A percentile compares a stretch with the other conserved stretches of the same genome.
Evolutionary conservation across 2,329 filamentous ascomycete genomes (phyloP).

Genomic region (Colletotrichum tamarilloi): DNA sequence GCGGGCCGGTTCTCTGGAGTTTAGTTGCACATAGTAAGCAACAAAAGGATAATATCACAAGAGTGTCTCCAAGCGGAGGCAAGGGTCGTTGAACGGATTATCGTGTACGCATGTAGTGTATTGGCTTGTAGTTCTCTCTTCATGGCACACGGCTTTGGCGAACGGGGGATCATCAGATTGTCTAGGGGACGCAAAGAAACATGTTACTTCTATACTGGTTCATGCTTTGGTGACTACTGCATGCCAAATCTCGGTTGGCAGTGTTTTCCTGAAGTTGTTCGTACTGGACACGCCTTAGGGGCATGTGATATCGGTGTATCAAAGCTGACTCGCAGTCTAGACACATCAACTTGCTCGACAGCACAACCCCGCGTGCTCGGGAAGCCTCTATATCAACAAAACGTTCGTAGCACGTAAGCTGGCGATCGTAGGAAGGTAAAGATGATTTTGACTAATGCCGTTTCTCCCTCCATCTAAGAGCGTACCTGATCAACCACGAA

Average conservation of each 20-base stretch:
- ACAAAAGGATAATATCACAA: constrained; percentile 32
- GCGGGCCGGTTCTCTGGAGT: constrained; percentile 29
- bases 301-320: neutral
- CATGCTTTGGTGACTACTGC: neutral
- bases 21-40: constrained; percentile 30
- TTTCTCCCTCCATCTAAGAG: too few relatives aligned
- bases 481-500: too few relatives aligned
- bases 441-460: too few relatives aligned
- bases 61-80: constrained; percentile 20
- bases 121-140: constrained; percentile 33
- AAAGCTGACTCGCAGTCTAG: neutral
- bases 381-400: too few relatives aligned
- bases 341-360: too few relatives aligned
- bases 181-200: constrained; percentile 26
- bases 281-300: neutral
- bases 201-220: constrained; percentile 2
- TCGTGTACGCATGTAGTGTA: constrained; percentile 37
- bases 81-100: constrained; percentile 22
- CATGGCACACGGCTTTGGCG: constrained; percentile 35
- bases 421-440: too few relatives aligned
- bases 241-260: neutral
- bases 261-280: neutral
- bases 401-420: too few relatives aligned
- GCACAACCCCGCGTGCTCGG: too few relatives aligned
- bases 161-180: constrained; percentile 38